These are phyloP conservation scores for Cyclotella distinguenda DNA, from an alignment of 108 stramenopile genomes.

Conservation along the genomic window DNA sequence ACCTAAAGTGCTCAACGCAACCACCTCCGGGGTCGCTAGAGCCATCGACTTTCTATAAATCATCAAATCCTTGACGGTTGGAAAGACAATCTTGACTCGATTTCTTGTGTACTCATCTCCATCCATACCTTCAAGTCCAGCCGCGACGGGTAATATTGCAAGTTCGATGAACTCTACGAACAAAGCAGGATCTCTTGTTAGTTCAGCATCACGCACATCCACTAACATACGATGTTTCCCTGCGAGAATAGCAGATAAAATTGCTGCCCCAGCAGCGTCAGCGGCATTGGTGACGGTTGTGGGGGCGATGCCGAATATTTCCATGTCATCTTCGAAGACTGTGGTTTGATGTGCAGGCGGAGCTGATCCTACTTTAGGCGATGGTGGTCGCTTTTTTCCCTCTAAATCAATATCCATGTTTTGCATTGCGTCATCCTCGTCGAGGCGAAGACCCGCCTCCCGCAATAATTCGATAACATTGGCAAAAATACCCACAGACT, in stretches of 20 bases:
- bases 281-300: conserved; percentile 86
- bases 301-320: conserved; percentile 86
- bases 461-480: conserved; percentile 63
- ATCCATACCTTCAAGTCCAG: conserved; percentile 81
- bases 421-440: conserved; percentile 33
- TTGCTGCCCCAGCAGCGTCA: conserved; percentile 83
- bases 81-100: conserved; percentile 88
- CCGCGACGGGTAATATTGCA: conserved; percentile 81
- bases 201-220: conserved; percentile 89
- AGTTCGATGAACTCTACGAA: conserved; percentile 87
- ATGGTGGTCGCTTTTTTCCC: not conserved
- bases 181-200: conserved; percentile 69
- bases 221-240: conserved; percentile 90
- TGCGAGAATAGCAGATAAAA: conserved; percentile 74
- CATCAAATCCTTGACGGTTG: conserved; percentile 83
- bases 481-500: conserved; percentile 56
- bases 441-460: conserved; percentile 61
- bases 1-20: conserved; percentile 79
- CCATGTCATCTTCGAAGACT: conserved; percentile 54
- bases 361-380: not conserved
- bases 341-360: not conserved
- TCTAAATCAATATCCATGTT: conserved; percentile 1
- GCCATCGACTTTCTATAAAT: conserved; percentile 80
- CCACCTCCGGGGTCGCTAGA: conserved; percentile 82
- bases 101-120: conserved; percentile 53